These are phyloP conservation scores for Silene conica DNA, from an alignment of 148 eudicot species.

Conservation along the genomic window DNA sequence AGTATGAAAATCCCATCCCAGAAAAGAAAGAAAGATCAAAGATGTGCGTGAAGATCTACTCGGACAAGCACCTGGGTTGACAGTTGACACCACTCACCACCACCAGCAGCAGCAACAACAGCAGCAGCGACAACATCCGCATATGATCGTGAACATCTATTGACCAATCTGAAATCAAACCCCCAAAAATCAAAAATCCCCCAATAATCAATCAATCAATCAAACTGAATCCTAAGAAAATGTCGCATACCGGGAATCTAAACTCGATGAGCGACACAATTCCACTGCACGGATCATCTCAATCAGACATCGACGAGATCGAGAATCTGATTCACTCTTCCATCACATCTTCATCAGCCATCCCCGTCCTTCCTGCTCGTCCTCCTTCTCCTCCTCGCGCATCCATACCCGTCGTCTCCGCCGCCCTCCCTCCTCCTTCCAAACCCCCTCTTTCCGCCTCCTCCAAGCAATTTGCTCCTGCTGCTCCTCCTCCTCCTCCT, in stretches of 20 bases:
- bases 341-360: constrained; percentile 30
- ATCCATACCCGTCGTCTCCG: constrained; percentile 39
- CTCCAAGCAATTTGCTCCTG: constrained; percentile 29
- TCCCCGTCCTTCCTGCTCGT: constrained; percentile 53
- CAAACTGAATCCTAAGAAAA: not conserved
- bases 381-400: constrained; percentile 47
- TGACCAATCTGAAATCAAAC: no score
- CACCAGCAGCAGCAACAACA: no score
- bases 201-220: not conserved
- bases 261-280: constrained; percentile 26
- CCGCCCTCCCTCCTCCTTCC: constrained; percentile 23
- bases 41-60: no score
- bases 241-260: constrained; percentile 19
- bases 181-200: no score
- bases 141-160: no score
- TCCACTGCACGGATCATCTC: constrained; percentile 67
- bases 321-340: constrained; percentile 72
- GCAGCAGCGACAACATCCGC: no score
- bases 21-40: no score
- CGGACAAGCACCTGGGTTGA: no score
- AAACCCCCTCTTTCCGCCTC: constrained; percentile 39
- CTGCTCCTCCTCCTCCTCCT: constrained; percentile 13
- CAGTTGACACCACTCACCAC: no score
- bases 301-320: constrained; percentile 96
- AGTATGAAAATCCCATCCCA: no score